Evolutionary conservation across 2,329 filamentous ascomycete genomes (phyloP).

Genomic region (Lasiodiplodia citricola): DNA sequence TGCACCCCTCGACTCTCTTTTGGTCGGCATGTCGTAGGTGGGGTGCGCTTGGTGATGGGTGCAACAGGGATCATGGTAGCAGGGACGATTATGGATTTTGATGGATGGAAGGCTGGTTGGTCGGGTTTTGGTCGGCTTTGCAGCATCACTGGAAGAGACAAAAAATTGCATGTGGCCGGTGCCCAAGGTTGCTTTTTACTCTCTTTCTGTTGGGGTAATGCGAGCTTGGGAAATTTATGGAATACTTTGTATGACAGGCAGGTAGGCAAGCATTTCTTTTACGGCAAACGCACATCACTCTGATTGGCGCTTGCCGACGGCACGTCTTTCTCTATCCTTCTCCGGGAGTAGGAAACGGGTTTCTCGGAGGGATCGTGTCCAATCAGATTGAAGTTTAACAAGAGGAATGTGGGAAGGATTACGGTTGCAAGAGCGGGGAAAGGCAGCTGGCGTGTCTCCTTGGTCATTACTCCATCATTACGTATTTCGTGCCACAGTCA

Average conservation of each 20-base stretch:
- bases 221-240: background rate
- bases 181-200: background rate
- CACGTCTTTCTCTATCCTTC: background rate
- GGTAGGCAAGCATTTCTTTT: background rate
- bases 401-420: background rate
- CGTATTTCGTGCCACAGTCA: background rate
- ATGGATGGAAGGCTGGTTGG: background rate
- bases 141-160: background rate
- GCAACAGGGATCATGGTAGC: background rate
- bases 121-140: background rate
- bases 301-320: too few species aligned
- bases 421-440: background rate
- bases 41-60: background rate
- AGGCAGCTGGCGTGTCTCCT: background rate
- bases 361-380: background rate
- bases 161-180: slow-evolving; percentile 21
- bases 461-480: background rate
- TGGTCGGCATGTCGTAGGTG: background rate
- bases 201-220: slow-evolving; percentile 1
- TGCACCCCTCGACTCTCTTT: slow-evolving; percentile 8
- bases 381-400: background rate
- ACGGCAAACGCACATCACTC: background rate
- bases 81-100: background rate
- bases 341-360: background rate
- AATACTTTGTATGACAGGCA: background rate